phyloP scores from a whole-genome alignment of 495 filamentous ascomycete species.

The Elaphomyces granulatus region DNA sequence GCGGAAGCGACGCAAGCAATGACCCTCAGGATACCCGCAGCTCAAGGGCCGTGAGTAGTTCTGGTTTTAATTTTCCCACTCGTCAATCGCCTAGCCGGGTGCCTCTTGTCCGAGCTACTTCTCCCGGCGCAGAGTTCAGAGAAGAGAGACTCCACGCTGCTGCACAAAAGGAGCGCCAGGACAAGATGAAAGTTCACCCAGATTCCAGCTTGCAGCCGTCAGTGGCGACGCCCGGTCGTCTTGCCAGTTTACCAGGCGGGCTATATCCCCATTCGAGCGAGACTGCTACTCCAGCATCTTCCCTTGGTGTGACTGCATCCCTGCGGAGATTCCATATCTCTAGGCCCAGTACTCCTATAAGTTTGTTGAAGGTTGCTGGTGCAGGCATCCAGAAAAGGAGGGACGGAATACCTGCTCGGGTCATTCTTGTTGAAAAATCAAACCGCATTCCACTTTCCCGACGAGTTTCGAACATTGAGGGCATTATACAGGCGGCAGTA shows the following conservation, averaged over 20 bases:
- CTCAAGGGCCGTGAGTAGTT: conserved; percentile 30
- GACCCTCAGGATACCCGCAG: conserved; percentile 15
- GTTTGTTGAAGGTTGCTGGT: conserved; percentile 11
- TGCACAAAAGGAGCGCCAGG: conserved; percentile 19
- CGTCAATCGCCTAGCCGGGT: conserved; percentile 12
- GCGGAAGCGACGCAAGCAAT: conserved; percentile 7
- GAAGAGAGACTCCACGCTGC: conserved; percentile 23
- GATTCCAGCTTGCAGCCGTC: background rate
- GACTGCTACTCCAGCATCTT: conserved; percentile 7
- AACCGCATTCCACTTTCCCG: conserved; percentile 25
- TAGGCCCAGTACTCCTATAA: conserved; percentile 17
- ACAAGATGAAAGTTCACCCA: background rate
- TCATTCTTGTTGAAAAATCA: conserved; percentile 31
- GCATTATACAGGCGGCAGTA: conserved; percentile 4
- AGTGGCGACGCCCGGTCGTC: conserved; percentile 1
- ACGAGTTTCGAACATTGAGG: conserved; percentile 27
- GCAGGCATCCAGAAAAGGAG: conserved; percentile 30
- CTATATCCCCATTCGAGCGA: conserved; percentile 1
- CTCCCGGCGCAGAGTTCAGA: conserved; percentile 32
- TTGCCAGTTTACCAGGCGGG: background rate
- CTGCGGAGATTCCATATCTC: conserved; percentile 34
- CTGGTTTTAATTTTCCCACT: conserved; percentile 9
- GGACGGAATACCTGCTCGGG: conserved; percentile 18
- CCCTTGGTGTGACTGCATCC: conserved; percentile 9
- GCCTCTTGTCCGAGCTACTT: conserved; percentile 29